A percentile compares a stretch with the other conserved stretches of the same genome.
phyloP scores from a whole-genome alignment of 106 monocot species.

The Dendrobium nobile region DNA sequence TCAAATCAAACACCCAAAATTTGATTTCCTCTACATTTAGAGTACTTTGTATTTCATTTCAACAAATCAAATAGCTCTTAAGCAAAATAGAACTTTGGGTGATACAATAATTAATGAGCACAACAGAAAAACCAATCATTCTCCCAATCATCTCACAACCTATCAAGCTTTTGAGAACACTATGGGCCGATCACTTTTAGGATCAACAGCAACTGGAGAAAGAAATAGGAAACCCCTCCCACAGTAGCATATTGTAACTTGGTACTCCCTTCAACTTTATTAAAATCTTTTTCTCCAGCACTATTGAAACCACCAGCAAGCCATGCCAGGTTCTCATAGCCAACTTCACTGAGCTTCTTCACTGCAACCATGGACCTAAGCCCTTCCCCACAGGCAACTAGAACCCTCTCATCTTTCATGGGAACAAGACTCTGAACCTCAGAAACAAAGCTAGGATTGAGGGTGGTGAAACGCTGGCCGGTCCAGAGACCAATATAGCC shows the following conservation, averaged over 20 bases:
- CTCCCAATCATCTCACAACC: not conserved
- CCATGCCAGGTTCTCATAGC: constrained; percentile 83
- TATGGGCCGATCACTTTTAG: constrained; percentile 25
- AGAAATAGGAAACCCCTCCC: constrained; percentile 75
- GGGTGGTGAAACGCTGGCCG: constrained; percentile 63
- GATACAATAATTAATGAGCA: too few species aligned
- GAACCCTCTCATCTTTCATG: constrained; percentile 63
- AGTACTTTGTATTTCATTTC: too few species aligned
- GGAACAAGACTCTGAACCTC: constrained; percentile 39
- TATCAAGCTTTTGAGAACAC: not conserved
- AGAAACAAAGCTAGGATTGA: constrained; percentile 50
- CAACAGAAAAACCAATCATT: too few species aligned
- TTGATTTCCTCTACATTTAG: too few species aligned
- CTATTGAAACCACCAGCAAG: constrained; percentile 79
- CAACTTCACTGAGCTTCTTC: constrained; percentile 42
- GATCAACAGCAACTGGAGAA: constrained; percentile 67
- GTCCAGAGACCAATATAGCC: constrained; percentile 92
- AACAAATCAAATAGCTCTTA: too few species aligned
- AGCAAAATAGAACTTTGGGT: too few species aligned
- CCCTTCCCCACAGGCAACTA: constrained; percentile 92
- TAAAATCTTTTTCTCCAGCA: constrained; percentile 39
- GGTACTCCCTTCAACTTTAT: constrained; percentile 45
- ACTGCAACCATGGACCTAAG: constrained; percentile 84
- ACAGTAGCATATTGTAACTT: constrained; percentile 81
- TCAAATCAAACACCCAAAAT: too few species aligned